A percentile compares a stretch with the other conserved stretches of the same genome.
These are phyloP conservation scores for Phyllachora maydis DNA, from an alignment of 2,329 filamentous ascomycete species.

Conservation along the genomic window DNA sequence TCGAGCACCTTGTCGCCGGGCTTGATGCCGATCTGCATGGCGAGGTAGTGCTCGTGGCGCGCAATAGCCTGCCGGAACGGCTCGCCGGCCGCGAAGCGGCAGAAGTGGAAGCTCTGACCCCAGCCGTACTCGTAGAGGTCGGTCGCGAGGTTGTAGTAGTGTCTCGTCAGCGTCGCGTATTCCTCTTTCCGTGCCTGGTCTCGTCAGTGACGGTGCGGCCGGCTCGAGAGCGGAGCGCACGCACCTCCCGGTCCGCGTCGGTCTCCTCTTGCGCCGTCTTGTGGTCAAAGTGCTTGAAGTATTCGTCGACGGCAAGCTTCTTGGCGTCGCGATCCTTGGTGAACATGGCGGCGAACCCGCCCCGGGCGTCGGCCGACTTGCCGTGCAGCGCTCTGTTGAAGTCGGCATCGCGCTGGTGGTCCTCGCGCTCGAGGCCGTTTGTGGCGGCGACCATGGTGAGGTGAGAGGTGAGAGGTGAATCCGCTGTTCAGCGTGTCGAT, in stretches of 20 bases:
- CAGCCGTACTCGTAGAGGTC: constrained; percentile 95
- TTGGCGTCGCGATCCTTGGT: constrained; percentile 45
- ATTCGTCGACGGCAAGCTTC: constrained; percentile 52
- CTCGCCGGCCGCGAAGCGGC: constrained; percentile 74
- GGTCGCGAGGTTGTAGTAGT: constrained; percentile 96
- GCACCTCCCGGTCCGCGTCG: constrained; percentile 56
- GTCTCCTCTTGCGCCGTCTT: constrained; percentile 61
- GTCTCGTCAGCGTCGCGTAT: constrained; percentile 83
- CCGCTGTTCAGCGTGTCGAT: constrained; percentile 1
- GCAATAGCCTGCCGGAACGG: constrained; percentile 80
- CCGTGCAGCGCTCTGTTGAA: constrained; percentile 84
- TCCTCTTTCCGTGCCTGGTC: constrained; percentile 64
- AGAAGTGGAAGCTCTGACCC: constrained; percentile 95
- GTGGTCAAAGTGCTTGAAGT: constrained; percentile 78
- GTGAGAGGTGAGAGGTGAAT: no score
- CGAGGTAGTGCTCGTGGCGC: constrained; percentile 94
- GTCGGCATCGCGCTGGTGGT: constrained; percentile 67
- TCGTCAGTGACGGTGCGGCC: no score
- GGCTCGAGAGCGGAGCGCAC: constrained; percentile 7
- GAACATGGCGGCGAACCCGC: constrained; percentile 68
- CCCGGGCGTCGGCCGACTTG: constrained; percentile 42
- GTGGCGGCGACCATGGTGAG: constrained; percentile 3
- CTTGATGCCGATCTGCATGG: constrained; percentile 68
- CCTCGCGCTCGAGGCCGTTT: constrained; percentile 50
- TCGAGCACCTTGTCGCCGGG: constrained; percentile 82